Conservation (phyloP, 106 monocot species). For the Cymbidium sinense region DNA sequence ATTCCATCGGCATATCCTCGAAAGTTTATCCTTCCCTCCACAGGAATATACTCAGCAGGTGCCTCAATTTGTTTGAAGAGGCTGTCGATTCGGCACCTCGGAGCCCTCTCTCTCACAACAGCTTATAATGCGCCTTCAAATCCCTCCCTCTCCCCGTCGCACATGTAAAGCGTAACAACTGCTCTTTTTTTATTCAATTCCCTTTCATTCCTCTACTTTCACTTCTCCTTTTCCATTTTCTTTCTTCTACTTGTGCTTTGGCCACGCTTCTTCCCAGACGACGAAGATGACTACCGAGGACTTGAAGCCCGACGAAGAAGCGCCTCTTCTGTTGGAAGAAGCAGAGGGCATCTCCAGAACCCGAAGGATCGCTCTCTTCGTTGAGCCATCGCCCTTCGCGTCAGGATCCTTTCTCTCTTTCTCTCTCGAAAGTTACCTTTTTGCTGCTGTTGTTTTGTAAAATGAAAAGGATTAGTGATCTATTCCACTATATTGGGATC, state of each 20-base stretch:
- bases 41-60: neutral
- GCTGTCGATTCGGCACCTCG: neutral
- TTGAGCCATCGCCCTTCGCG: constrained; percentile 79
- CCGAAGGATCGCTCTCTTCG: constrained; percentile 68
- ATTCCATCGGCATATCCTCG: neutral
- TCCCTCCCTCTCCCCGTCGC: neutral
- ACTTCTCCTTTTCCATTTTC: neutral
- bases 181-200: neutral
- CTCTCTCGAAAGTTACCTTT: neutral
- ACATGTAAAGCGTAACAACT: neutral
- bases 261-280: neutral
- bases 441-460: neutral
- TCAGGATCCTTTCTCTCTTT: constrained; percentile 8
- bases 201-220: neutral
- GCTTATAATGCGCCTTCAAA: neutral
- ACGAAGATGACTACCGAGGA: constrained; percentile 7
- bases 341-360: constrained; percentile 27
- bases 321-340: constrained; percentile 2
- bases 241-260: no score
- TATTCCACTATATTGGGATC: neutral
- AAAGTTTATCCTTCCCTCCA: neutral
- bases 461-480: neutral
- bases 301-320: constrained; percentile 4
- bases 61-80: neutral
- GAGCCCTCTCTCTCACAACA: neutral